Evolutionary conservation across 208 protist species (phyloP).

Genomic region (Jaenimonas drosophilae): DNA sequence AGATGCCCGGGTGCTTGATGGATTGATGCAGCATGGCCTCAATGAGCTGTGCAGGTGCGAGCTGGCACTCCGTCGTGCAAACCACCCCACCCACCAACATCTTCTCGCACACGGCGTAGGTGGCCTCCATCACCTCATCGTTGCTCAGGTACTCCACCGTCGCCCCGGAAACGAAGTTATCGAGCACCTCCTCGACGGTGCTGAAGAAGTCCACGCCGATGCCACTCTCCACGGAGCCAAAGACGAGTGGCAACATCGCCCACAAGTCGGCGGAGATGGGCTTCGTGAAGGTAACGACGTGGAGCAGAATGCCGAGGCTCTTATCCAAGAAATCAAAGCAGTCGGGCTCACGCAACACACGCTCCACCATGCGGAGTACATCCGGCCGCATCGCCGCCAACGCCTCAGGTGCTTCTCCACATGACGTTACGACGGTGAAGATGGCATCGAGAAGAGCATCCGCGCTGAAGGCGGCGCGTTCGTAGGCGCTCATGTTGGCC

Average conservation of each 20-base stretch:
- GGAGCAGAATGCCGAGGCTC: slow-evolving; percentile 54
- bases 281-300: slow-evolving; percentile 57
- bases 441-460: slow-evolving; percentile 65
- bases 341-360: slow-evolving; percentile 55
- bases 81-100: slow-evolving; percentile 62
- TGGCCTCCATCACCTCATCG: slow-evolving; percentile 53
- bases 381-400: slow-evolving; percentile 46
- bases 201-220: slow-evolving; percentile 81
- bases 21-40: slow-evolving; percentile 80
- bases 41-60: slow-evolving; percentile 66
- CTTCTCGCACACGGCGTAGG: slow-evolving; percentile 64
- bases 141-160: slow-evolving; percentile 55
- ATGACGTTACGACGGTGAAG: slow-evolving; percentile 57
- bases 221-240: slow-evolving; percentile 51
- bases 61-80: slow-evolving; percentile 32
- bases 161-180: slow-evolving; percentile 69
- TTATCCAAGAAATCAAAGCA: slow-evolving; percentile 82
- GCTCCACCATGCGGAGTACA: slow-evolving; percentile 37
- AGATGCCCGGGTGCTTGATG: slow-evolving; percentile 19
- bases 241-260: slow-evolving; percentile 57
- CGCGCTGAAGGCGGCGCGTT: slow-evolving; percentile 57
- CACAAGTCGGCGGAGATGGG: slow-evolving; percentile 52
- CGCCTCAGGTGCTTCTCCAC: slow-evolving; percentile 26
- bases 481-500: slow-evolving; percentile 21
- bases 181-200: slow-evolving; percentile 71